Percentiles rank a stretch among this genome's conserved stretches.
These are phyloP conservation scores for Dalbergia cultrata DNA, from an alignment of 306 rosid genomes.

Conservation along the genomic window DNA sequence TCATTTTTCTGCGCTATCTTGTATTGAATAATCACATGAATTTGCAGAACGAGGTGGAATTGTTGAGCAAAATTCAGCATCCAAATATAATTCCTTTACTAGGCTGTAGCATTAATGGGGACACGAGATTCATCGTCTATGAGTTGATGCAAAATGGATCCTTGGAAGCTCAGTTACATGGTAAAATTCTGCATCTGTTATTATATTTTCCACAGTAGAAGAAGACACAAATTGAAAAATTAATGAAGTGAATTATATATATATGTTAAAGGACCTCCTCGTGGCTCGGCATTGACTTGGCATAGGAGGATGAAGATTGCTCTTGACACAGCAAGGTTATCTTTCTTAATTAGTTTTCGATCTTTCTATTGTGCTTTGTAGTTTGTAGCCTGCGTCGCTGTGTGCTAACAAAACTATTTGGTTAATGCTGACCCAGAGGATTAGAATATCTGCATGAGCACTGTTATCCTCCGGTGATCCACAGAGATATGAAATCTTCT, in stretches of 20 bases:
- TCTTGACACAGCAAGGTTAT: slow-evolving; percentile 89
- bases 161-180: slow-evolving; percentile 85
- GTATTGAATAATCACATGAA: slow-evolving; percentile 38
- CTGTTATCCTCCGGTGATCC: slow-evolving; percentile 85
- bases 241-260: neutral
- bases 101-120: slow-evolving; percentile 73
- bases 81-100: slow-evolving; percentile 77
- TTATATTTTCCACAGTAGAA: neutral
- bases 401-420: slow-evolving; percentile 38
- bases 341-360: slow-evolving; percentile 27
- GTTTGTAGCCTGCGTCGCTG: neutral
- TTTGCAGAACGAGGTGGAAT: slow-evolving; percentile 87
- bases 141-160: slow-evolving; percentile 95
- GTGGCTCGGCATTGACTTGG: slow-evolving; percentile 88
- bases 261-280: slow-evolving; percentile 72
- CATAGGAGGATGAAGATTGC: slow-evolving; percentile 95
- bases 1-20: neutral
- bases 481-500: slow-evolving; percentile 96
- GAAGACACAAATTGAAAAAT: neutral
- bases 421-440: slow-evolving; percentile 73
- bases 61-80: slow-evolving; percentile 81
- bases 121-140: slow-evolving; percentile 69
- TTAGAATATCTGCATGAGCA: slow-evolving; percentile 92
- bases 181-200: slow-evolving; percentile 53
- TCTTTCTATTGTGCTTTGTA: neutral